Evolutionary conservation across 2,329 filamentous ascomycete genomes (phyloP), one percentile per base, ranked within the genome.

Genomic region (Aspergillus luchuensis): DNA sequence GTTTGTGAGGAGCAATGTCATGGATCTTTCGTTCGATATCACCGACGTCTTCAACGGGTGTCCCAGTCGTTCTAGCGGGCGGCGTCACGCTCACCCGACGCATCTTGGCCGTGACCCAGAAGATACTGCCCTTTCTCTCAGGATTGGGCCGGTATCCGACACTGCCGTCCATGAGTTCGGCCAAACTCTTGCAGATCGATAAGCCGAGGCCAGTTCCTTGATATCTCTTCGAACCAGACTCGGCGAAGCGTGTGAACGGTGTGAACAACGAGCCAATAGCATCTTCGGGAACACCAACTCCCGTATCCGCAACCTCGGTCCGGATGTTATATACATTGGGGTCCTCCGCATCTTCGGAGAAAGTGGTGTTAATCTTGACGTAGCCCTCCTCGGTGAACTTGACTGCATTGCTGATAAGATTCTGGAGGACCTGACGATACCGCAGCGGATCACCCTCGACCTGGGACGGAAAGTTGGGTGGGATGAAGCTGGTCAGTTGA

Each of bases 401-500:
- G 47, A 81, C 80, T 1, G 85, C 85, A 65, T 89, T 89, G 15
- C 81, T 79, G 15, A 88, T 74, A 4, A 88, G 76, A 63, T 88
- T 88, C 63, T 87, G 84, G n/a, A 88, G 68, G 15, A 88, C 82
- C 64, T 88, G 86, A 8, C 85, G 82, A 66, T 84, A 87, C 15
- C 86, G 81, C 4, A 87, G 76, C 4, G 85, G 81, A 62, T 89
- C 86, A 5, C 85, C 85, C 61, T 81, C 79, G 3, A 82, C 77
- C 10, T 80, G 75, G 56, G 74, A 76, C 1, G 84, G 84, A 28
- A 87, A 78, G 19, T 79, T 72, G 2, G 79, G 75, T 6, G 80
- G 75, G 21, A 84, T 72, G 4, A 73, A 67, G 19, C 76, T 76
- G 58, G 79, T 78, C 3, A 87, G 70, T 7, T 76, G 73, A 0